Evolutionary conservation across 1,139 yeast species (phyloP).

Genomic region (Taphrina deformans): DNA sequence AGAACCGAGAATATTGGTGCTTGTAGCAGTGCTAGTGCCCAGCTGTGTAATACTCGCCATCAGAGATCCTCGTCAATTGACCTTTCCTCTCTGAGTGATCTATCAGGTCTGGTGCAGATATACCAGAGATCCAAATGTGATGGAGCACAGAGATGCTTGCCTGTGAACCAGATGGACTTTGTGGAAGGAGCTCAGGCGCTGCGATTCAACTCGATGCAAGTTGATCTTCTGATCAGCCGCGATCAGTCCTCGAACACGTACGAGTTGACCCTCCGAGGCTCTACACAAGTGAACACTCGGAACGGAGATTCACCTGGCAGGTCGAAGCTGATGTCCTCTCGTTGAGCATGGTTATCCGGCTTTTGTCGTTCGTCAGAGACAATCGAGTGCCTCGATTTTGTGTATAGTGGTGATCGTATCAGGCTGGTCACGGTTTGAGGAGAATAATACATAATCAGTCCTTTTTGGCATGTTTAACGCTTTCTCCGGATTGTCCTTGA

Average conservation of each 20-base stretch:
- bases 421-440: too few species aligned
- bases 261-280: too few species aligned
- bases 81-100: too few species aligned
- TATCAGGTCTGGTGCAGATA: too few species aligned
- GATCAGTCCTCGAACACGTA: too few species aligned
- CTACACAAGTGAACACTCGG: too few species aligned
- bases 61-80: not conserved
- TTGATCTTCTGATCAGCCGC: not conserved
- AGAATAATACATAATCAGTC: too few species aligned
- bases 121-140: too few species aligned
- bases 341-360: not conserved
- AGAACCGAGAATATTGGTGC: conserved; percentile 13
- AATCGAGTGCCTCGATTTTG: not conserved
- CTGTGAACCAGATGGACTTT: not conserved
- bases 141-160: too few species aligned
- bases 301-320: too few species aligned
- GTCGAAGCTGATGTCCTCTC: too few species aligned
- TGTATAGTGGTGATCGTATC: not conserved
- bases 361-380: not conserved
- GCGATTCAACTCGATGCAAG: not conserved
- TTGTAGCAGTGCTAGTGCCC: not conserved
- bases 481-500: not conserved
- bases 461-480: not conserved
- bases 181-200: not conserved
- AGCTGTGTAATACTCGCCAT: not conserved